Evolutionary conservation across 2,329 filamentous ascomycete genomes (phyloP).

Genomic region (Aschersonia sp.): DNA sequence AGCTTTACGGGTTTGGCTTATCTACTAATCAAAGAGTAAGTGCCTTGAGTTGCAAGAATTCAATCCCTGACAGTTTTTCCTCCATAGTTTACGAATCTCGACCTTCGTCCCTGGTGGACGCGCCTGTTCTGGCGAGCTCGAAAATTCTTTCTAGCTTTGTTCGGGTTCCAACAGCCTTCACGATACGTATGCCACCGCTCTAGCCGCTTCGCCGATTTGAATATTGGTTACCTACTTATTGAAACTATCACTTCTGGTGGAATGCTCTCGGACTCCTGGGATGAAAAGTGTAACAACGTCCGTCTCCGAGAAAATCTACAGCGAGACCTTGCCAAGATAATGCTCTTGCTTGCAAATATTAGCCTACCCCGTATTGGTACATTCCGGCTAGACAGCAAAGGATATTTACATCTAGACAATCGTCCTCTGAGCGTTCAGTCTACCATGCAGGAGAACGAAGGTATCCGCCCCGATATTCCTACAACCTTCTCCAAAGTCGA

Average conservation of each 20-base stretch:
- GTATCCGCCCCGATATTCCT: constrained; percentile 5
- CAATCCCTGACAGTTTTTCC: not conserved
- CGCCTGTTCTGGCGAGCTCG: constrained; percentile 1
- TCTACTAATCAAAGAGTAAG: constrained; percentile 6
- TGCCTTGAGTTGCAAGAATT: not conserved
- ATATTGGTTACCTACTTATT: constrained; percentile 9
- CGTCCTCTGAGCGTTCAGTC: constrained; percentile 5
- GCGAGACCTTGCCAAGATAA: constrained; percentile 12
- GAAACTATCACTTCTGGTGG: constrained; percentile 7
- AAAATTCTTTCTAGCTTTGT: not conserved
- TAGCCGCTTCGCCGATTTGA: constrained; percentile 4
- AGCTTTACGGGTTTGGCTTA: constrained; percentile 11
- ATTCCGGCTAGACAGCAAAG: constrained; percentile 12
- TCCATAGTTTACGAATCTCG: not conserved
- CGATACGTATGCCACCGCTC: constrained; percentile 4
- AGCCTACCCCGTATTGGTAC: constrained; percentile 13
- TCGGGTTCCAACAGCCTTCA: constrained; percentile 6
- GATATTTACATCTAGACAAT: constrained; percentile 15
- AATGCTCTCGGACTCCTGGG: constrained; percentile 9
- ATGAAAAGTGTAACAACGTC: constrained; percentile 6
- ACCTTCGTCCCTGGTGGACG: constrained; percentile 1
- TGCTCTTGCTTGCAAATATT: constrained; percentile 15
- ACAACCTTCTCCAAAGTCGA: constrained; percentile 5
- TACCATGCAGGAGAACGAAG: constrained; percentile 7
- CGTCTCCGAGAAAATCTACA: constrained; percentile 12